Percentiles rank a stretch among this genome's conserved stretches.
Conservation (phyloP, 2,329 filamentous ascomycete genomes). For the Trichoderma sp. region DNA sequence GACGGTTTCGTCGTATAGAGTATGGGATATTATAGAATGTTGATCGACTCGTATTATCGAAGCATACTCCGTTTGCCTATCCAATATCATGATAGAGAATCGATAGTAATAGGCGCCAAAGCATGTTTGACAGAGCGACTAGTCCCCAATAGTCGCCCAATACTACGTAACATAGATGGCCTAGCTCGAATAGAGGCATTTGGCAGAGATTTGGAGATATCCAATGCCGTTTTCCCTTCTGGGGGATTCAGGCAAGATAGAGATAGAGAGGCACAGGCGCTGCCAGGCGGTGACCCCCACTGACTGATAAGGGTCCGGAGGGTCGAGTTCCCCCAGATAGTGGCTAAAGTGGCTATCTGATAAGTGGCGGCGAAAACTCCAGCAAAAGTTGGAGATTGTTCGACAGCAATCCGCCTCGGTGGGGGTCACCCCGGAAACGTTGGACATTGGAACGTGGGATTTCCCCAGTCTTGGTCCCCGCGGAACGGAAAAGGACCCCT, state of each 20-base stretch:
- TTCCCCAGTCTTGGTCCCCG: conserved; percentile 19
- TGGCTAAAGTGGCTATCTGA: neutral
- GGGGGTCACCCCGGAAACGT: conserved; percentile 23
- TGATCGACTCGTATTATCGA: neutral
- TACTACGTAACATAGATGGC: neutral
- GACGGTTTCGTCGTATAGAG: neutral
- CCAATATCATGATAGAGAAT: neutral
- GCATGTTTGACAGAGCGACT: neutral
- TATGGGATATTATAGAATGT: neutral
- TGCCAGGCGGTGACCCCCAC: neutral
- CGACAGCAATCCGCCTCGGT: neutral
- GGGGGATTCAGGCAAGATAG: neutral
- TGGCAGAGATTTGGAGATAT: neutral
- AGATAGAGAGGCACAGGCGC: neutral
- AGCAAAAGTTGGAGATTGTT: neutral
- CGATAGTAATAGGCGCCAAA: neutral
- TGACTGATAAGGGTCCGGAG: neutral
- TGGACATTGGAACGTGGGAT: conserved; percentile 11
- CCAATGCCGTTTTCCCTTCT: neutral
- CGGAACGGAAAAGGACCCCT: conserved; percentile 6
- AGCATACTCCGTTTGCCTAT: neutral
- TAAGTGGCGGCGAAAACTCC: neutral
- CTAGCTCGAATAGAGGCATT: neutral
- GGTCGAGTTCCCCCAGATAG: neutral
- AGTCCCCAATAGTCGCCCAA: neutral